These are phyloP conservation scores for Amorphotheca resinae DNA, from an alignment of 495 filamentous ascomycete genomes.

Conservation along the genomic window DNA sequence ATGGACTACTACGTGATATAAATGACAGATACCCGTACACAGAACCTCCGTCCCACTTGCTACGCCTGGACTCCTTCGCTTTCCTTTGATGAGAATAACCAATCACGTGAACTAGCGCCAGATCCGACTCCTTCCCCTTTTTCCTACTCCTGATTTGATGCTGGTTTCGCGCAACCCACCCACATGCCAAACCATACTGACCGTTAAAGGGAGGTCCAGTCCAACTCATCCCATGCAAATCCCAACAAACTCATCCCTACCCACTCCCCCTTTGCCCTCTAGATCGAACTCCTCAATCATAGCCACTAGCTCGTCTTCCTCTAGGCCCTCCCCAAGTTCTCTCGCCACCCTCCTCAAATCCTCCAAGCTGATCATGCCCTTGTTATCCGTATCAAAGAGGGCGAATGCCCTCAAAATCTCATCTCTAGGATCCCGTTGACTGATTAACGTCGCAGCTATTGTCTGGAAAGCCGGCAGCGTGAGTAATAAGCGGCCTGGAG, in stretches of 20 bases:
- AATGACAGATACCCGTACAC: background rate
- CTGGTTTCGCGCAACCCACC: background rate
- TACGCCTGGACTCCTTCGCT: conserved; percentile 11
- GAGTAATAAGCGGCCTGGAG: conserved; percentile 46
- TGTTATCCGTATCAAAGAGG: conserved; percentile 62
- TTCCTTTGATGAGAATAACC: background rate
- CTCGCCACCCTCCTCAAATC: conserved; percentile 80
- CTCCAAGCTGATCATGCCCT: conserved; percentile 75
- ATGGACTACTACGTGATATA: background rate
- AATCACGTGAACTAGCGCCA: background rate
- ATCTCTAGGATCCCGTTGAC: conserved; percentile 71
- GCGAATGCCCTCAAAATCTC: conserved; percentile 88
- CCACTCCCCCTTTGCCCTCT: conserved; percentile 81
- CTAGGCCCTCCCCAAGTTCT: conserved; percentile 81
- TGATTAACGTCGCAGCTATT: conserved; percentile 68
- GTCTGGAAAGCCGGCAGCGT: conserved; percentile 61
- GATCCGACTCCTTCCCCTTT: background rate
- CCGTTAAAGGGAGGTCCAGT: background rate
- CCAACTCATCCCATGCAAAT: conserved; percentile 42
- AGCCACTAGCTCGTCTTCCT: conserved; percentile 81
- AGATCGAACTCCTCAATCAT: conserved; percentile 99
- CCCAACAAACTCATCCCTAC: conserved; percentile 76
- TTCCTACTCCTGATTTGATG: background rate
- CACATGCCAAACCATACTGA: background rate
- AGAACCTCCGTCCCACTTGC: background rate